Evolutionary conservation across 2,329 filamentous ascomycete genomes (phyloP), one percentile per base, ranked within the genome.

Genomic region (Pseudogymnoascus pannorum): DNA sequence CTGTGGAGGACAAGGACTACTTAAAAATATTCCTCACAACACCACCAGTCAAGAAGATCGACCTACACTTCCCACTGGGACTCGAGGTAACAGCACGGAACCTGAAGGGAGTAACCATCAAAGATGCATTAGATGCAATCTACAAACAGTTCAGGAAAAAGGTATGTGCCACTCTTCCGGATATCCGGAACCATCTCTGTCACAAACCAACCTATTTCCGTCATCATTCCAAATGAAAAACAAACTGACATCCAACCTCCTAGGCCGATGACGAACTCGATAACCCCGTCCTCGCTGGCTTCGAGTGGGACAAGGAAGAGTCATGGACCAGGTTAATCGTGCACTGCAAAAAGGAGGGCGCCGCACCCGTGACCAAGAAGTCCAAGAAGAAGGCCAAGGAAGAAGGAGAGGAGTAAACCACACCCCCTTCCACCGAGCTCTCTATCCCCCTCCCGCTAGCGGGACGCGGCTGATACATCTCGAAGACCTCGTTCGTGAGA

Each of bases 141-240:
- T 82, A 96, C 82, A 97, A 96, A 81, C 85, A 89, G 69, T 96
- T 91, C 82, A 96, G 95, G 84, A 97, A 97, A 86, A 88, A 92
- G 84, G 93, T 92, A 77, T 69, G 85, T 75, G 31, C 24, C 42
- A 16, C 22, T 59, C n/a, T 33, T 58, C 12, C 14, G 26, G 26
- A 33, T 5, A 57, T 38, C 22, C 66, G 42, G 59, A 60, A 59
- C 33, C 9, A 61, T 40, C 36, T 57, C n/a, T n/a, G n/a, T n/a
- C n/a, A n/a, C n/a, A n/a, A 57, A 60, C 33, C 14, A 9, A 61
- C 57, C 58, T 54, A 58, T 35, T 24, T 8, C 14, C 14, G 1
- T n/a, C 24, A 38, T 59, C 61, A 60, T 40, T 20, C 11, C 29
- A 24, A 51, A 51, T n/a, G n/a, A 57, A 51, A 22, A 24, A 7